Conservation (phyloP, 2,329 filamentous ascomycete genomes). For the Berkeleyomyces rouxiae region DNA sequence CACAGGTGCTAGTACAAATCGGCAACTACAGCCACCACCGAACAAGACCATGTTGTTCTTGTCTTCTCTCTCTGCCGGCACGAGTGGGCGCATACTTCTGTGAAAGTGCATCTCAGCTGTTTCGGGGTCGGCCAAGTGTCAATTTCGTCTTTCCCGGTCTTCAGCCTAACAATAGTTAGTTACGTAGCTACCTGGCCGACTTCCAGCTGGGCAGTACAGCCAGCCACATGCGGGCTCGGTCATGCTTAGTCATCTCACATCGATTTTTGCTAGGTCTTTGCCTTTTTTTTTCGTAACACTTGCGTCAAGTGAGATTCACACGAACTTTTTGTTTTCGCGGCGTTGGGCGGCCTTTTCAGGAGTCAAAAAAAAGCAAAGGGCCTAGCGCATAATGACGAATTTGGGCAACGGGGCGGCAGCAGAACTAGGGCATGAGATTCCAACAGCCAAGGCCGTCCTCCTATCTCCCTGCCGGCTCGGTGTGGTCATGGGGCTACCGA, state of each 20-base stretch:
- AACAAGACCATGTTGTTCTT: not conserved
- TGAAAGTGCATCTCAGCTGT: not conserved
- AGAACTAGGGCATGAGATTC: not conserved
- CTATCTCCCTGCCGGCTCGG: too few relatives aligned
- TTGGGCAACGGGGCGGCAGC: not conserved
- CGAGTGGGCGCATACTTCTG: not conserved
- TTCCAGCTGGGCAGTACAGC: not conserved
- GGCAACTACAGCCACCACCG: not conserved
- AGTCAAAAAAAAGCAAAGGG: too few relatives aligned
- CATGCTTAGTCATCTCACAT: too few relatives aligned
- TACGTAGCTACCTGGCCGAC: not conserved
- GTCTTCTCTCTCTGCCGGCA: not conserved
- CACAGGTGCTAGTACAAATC: not conserved
- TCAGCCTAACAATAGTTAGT: not conserved
- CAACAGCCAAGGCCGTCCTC: not conserved
- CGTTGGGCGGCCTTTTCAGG: too few relatives aligned
- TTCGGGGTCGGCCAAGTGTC: not conserved
- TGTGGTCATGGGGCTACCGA: not conserved
- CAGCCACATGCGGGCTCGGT: too few relatives aligned
- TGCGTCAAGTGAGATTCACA: too few relatives aligned
- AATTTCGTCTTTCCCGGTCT: not conserved
- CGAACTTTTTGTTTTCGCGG: too few relatives aligned
- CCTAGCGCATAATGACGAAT: not conserved
- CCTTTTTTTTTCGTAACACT: too few relatives aligned
- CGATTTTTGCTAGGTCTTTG: too few relatives aligned